phyloP scores from a whole-genome alignment of 1,139 yeast species.

The Lodderomyces parapsilosis region DNA sequence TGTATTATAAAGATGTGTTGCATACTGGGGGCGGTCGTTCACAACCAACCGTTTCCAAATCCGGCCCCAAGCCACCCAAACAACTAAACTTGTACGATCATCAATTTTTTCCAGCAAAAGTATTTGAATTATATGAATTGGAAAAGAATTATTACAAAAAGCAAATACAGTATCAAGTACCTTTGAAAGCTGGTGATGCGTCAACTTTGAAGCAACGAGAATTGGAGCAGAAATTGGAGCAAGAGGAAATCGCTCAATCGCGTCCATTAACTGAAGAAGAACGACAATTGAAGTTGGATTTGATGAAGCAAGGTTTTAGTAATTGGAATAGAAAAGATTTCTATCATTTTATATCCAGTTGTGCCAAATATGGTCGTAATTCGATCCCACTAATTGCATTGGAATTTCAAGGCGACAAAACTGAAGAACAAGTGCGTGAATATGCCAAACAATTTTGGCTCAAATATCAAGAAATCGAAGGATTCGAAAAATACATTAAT shows the following conservation, averaged over 20 bases:
- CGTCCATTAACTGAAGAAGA: slow-evolving; percentile 70
- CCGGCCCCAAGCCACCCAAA: slow-evolving; percentile 65
- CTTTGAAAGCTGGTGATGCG: slow-evolving; percentile 43
- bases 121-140: slow-evolving; percentile 61
- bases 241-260: slow-evolving; percentile 61
- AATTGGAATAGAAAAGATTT: slow-evolving; percentile 76
- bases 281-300: slow-evolving; percentile 51
- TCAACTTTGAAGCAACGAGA: slow-evolving; percentile 42
- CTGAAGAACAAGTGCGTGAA: slow-evolving; percentile 64
- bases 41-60: slow-evolving; percentile 22
- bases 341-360: slow-evolving; percentile 58
- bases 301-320: slow-evolving; percentile 56
- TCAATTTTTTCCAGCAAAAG: slow-evolving; percentile 65
- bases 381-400: slow-evolving; percentile 57
- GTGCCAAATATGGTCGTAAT: slow-evolving; percentile 69
- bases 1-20: slow-evolving; percentile 74
- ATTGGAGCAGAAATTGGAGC: slow-evolving; percentile 56
- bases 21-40: slow-evolving; percentile 66
- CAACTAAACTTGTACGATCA: slow-evolving; percentile 70
- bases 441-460: slow-evolving; percentile 71
- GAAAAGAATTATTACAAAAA: slow-evolving; percentile 62
- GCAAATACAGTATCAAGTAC: slow-evolving; percentile 49
- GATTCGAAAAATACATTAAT: slow-evolving; percentile 63
- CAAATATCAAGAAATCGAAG: slow-evolving; percentile 64
- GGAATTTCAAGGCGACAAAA: slow-evolving; percentile 62